phyloP scores from a whole-genome alignment of 768 basidiomycete genomes.

The Xerocomellus intermedius region DNA sequence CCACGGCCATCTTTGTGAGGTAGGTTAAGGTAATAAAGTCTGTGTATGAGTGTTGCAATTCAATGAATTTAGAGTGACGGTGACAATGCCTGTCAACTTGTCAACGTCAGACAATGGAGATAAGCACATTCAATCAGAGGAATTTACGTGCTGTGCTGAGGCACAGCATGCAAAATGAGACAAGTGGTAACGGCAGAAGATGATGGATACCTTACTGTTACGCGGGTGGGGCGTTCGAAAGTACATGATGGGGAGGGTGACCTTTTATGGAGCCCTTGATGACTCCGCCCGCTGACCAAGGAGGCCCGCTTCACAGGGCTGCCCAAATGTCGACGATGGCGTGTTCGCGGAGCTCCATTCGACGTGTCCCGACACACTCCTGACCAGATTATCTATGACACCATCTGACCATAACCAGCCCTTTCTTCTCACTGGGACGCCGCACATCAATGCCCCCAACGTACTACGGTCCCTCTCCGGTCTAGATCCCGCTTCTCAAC shows the following conservation, averaged over 20 bases:
- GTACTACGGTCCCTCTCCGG: neutral
- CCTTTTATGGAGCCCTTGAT: neutral
- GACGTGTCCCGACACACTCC: neutral
- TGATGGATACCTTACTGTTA: conserved; percentile 12
- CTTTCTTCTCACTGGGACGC: conserved; percentile 10
- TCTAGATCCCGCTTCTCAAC: neutral
- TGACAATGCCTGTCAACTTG: conserved; percentile 12
- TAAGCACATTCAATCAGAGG: neutral
- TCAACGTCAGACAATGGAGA: conserved; percentile 1
- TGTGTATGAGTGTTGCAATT: conserved; percentile 9
- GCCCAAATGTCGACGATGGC: neutral
- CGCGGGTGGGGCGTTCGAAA: neutral
- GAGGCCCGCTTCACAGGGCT: neutral
- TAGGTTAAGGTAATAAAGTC: conserved; percentile 37
- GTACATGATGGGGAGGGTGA: neutral
- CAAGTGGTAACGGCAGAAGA: conserved; percentile 7
- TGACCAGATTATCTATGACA: conserved; percentile 1
- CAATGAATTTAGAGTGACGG: conserved; percentile 19
- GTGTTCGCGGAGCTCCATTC: conserved; percentile 8
- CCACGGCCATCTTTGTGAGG: conserved; percentile 24
- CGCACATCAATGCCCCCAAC: neutral
- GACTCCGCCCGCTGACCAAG: neutral
- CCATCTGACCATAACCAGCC: conserved; percentile 12
- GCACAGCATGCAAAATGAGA: neutral
- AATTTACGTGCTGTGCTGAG: neutral